phyloP scores from a whole-genome alignment of 1,284 basidiomycete genomes.

The Lentinula novae-zelandiae region DNA sequence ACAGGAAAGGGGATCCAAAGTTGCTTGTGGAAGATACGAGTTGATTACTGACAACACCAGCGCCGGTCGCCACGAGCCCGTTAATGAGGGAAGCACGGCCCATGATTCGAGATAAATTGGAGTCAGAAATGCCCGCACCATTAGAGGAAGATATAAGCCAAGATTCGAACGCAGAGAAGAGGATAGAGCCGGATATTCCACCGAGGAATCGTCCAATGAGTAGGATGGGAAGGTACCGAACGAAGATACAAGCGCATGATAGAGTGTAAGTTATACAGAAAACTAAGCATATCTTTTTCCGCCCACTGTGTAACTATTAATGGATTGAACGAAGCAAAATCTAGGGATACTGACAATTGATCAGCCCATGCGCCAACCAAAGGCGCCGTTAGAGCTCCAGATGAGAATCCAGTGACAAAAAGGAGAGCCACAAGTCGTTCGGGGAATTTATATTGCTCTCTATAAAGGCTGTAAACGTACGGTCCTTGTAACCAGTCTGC shows the following conservation, averaged over 20 bases:
- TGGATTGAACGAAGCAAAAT: neutral
- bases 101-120: constrained; percentile 65
- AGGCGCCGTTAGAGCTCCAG: constrained; percentile 64
- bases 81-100: constrained; percentile 70
- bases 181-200: constrained; percentile 68
- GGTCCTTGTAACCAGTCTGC: constrained; percentile 81
- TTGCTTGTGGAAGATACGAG: constrained; percentile 45
- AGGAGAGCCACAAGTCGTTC: constrained; percentile 63
- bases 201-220: constrained; percentile 60
- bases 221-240: constrained; percentile 55
- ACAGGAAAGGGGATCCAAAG: constrained; percentile 62
- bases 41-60: constrained; percentile 62
- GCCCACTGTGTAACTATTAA: constrained; percentile 40
- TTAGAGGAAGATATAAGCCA: constrained; percentile 65
- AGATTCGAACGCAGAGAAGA: constrained; percentile 72
- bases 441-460: constrained; percentile 61
- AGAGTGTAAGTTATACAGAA: constrained; percentile 65
- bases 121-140: constrained; percentile 40
- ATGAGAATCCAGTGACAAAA: constrained; percentile 71
- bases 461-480: constrained; percentile 70
- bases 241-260: constrained; percentile 54
- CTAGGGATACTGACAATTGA: constrained; percentile 49
- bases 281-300: constrained; percentile 59
- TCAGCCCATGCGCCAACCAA: constrained; percentile 74
- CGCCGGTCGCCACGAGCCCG: constrained; percentile 63